These are phyloP conservation scores for Oryza glaberrima DNA, from an alignment of 176 grass and related monocot genomes.

Conservation along the genomic window DNA sequence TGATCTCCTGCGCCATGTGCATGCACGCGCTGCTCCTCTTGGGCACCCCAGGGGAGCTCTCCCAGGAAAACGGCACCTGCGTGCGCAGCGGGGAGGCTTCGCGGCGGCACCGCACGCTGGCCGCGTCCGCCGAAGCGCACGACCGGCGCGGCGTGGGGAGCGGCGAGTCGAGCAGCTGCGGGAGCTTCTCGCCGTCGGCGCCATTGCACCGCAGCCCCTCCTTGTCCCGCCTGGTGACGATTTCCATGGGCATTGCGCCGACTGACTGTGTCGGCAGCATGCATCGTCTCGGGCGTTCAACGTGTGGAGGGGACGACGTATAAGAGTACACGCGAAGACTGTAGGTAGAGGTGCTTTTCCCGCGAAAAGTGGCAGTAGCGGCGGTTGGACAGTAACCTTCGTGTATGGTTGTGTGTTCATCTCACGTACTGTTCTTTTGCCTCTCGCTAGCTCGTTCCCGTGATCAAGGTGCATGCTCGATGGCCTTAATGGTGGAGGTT, in stretches of 20 bases:
- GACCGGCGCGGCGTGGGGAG: slow-evolving; percentile 78
- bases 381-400: slow-evolving; percentile 50
- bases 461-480: slow-evolving; percentile 42
- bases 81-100: slow-evolving; percentile 54
- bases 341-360: slow-evolving; percentile 47
- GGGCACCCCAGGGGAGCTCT: slow-evolving; percentile 86
- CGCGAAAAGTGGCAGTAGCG: slow-evolving; percentile 24
- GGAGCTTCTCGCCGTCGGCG: slow-evolving; percentile 22
- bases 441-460: slow-evolving; percentile 28
- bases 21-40: slow-evolving; percentile 45
- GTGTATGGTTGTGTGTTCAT: slow-evolving; percentile 35
- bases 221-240: slow-evolving; percentile 47
- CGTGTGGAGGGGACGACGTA: slow-evolving; percentile 10
- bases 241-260: slow-evolving; percentile 36
- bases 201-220: slow-evolving; percentile 31
- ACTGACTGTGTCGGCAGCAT: slow-evolving; percentile 19
- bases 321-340: slow-evolving; percentile 52
- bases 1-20: slow-evolving; percentile 32
- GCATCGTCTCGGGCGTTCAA: slow-evolving; percentile 16
- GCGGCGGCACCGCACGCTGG: slow-evolving; percentile 39
- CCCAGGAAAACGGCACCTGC: slow-evolving; percentile 89
- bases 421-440: neutral
- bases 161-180: slow-evolving; percentile 73
- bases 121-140: slow-evolving; percentile 42
- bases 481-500: slow-evolving; percentile 63